A percentile compares a stretch with the other conserved stretches of the same genome.
Conservation (phyloP, 345 rosid genomes). For the Lenwebbia sp. region DNA sequence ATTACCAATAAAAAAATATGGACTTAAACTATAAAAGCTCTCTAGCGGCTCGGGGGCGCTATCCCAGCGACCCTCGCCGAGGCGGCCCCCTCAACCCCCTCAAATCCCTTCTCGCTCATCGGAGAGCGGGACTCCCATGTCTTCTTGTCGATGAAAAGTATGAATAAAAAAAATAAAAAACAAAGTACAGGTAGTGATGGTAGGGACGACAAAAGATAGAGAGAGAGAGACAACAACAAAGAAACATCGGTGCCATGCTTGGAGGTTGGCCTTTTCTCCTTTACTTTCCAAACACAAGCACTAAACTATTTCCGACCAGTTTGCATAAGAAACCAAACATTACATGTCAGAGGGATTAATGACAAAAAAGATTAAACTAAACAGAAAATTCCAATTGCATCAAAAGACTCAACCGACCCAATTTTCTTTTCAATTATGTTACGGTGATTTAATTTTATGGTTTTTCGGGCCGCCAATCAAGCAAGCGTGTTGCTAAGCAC, state of each 20-base stretch:
- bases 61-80: too few species aligned
- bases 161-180: background rate
- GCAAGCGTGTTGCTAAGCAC: conserved; percentile 30
- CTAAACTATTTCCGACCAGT: background rate
- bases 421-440: background rate
- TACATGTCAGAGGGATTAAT: background rate
- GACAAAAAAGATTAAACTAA: background rate
- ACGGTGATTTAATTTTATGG: conserved; percentile 1
- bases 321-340: background rate
- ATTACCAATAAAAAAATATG: too few species aligned
- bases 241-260: background rate
- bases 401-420: conserved; percentile 10
- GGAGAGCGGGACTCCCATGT: too few species aligned
- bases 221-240: background rate
- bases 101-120: too few species aligned
- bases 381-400: background rate
- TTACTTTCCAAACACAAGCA: background rate
- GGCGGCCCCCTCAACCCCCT: too few species aligned
- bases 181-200: background rate
- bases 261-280: background rate
- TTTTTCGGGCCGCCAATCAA: conserved; percentile 31
- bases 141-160: too few species aligned
- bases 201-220: background rate
- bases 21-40: too few species aligned
- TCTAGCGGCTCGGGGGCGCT: too few species aligned